phyloP scores from a whole-genome alignment of 495 filamentous ascomycete species.

The Penicillium atrosanguineum region DNA sequence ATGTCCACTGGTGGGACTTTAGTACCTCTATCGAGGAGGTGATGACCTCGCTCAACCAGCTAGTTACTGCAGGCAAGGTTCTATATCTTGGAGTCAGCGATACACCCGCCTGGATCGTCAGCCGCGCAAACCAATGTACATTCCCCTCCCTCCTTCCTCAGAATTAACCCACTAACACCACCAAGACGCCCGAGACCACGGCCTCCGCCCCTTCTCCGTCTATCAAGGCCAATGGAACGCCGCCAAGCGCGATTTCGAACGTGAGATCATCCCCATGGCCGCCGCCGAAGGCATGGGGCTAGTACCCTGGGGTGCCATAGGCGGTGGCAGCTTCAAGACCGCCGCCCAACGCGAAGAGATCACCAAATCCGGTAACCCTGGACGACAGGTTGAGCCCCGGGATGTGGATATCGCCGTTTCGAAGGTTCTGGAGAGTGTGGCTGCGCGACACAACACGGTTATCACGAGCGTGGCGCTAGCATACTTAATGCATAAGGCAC shows the following conservation, averaged over 20 bases:
- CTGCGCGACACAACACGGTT: slow-evolving; percentile 48
- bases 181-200: slow-evolving; percentile 59
- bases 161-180: neutral
- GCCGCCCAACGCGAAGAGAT: slow-evolving; percentile 20
- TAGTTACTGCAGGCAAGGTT: slow-evolving; percentile 42
- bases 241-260: slow-evolving; percentile 61
- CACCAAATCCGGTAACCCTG: slow-evolving; percentile 16
- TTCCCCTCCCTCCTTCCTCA: neutral
- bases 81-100: slow-evolving; percentile 48
- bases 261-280: slow-evolving; percentile 69
- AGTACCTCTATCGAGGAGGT: slow-evolving; percentile 43
- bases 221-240: slow-evolving; percentile 68
- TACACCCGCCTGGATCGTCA: slow-evolving; percentile 62
- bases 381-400: slow-evolving; percentile 14
- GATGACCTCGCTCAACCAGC: slow-evolving; percentile 40
- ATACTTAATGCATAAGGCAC: slow-evolving; percentile 72
- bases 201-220: slow-evolving; percentile 61
- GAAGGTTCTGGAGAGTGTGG: slow-evolving; percentile 58
- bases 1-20: slow-evolving; percentile 47
- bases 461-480: slow-evolving; percentile 59
- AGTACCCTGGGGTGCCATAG: slow-evolving; percentile 62
- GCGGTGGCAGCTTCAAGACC: slow-evolving; percentile 47
- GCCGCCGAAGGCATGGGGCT: slow-evolving; percentile 67
- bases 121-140: slow-evolving; percentile 57
- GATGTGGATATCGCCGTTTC: slow-evolving; percentile 38